Conservation (phyloP, 2,329 filamentous ascomycete genomes). For the Pyrenophora teres region DNA sequence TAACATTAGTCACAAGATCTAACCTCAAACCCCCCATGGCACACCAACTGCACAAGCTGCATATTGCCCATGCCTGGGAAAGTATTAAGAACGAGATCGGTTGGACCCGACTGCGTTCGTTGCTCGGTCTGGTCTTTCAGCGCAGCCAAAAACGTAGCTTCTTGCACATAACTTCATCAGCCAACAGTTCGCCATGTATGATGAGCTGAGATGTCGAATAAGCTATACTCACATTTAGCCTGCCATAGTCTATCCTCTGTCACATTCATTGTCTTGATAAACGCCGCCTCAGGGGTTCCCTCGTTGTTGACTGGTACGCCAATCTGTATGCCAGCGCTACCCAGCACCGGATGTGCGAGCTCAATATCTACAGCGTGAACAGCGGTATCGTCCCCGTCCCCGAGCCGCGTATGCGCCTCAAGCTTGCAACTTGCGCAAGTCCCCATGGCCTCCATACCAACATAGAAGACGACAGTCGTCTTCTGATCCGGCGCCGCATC, state of each 20-base stretch:
- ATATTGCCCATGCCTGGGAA: slow-evolving; percentile 72
- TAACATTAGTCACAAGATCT: slow-evolving; percentile 1
- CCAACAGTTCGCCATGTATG: neutral
- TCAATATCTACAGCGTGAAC: slow-evolving; percentile 67
- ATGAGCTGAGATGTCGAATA: neutral
- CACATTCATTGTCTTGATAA: slow-evolving; percentile 68
- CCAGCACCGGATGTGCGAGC: slow-evolving; percentile 71
- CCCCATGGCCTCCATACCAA: slow-evolving; percentile 74
- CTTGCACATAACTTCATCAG: slow-evolving; percentile 52
- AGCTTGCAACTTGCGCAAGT: slow-evolving; percentile 53
- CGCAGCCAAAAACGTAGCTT: slow-evolving; percentile 61
- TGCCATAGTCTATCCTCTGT: slow-evolving; percentile 76
- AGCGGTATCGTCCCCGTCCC: slow-evolving; percentile 51
- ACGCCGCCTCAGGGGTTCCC: slow-evolving; percentile 67
- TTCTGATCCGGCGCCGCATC: slow-evolving; percentile 68
- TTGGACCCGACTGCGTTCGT: slow-evolving; percentile 14
- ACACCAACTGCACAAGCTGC: slow-evolving; percentile 87
- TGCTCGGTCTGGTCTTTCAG: slow-evolving; percentile 63
- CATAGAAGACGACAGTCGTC: slow-evolving; percentile 80
- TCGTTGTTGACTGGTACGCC: slow-evolving; percentile 62
- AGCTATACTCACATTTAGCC: slow-evolving; percentile 62
- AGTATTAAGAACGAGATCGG: slow-evolving; percentile 61
- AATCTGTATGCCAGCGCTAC: slow-evolving; percentile 77
- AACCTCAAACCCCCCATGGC: slow-evolving; percentile 78
- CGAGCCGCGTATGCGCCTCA: slow-evolving; percentile 61